Evolutionary conservation across 768 basidiomycete species (phyloP), one percentile per base, ranked within the genome.

Genomic region (Serendipita sp.): DNA sequence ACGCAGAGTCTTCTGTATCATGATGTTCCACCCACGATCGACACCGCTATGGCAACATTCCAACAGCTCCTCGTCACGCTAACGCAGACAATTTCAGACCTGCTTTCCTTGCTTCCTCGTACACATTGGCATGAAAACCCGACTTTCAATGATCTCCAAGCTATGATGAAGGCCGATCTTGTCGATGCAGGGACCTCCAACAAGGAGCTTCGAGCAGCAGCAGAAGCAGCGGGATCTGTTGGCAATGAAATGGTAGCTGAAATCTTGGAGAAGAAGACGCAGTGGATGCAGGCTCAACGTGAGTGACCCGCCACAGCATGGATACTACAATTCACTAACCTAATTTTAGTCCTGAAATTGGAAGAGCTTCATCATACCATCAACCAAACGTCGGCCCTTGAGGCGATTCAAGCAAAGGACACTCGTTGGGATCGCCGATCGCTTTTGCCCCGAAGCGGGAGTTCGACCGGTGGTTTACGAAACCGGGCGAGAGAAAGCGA

Each of bases 351-450:
- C 17, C 88, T 87, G 0, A 91, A 92, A 70, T 76, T 93, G 38
- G 90, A 93, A 71, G 90, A 90, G 68, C 77, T 92, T 34, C 90
- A 93, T 67, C 85, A 87, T 30, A 90, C 92, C 67, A 91, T 92
- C 73, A 93, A 92, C 72, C 88, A 82, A 2, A 90, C 90, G 3
- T 88, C 89, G 3, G 88, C 90, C 28, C 80, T 85, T 28, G 87
- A 88, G 4, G 84, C 90, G 22, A 77, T 91, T 26, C 80, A 85
- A 1, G 86, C 88, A 76, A 91, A 90, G 67, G 88, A 92, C 72
- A 83, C 79, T 64, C 88, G 90, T 24, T 90, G 89, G 89, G 90
- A 89, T 70, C 78, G 78, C 11, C 74, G 79, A 64, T 79, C 76
- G 3, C 83, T 85, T 69, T 72, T 90, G 69, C 88, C 88, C 41